These are phyloP conservation scores for Pleurotus tuber-regium DNA, from an alignment of 768 basidiomycete species.

Conservation along the genomic window DNA sequence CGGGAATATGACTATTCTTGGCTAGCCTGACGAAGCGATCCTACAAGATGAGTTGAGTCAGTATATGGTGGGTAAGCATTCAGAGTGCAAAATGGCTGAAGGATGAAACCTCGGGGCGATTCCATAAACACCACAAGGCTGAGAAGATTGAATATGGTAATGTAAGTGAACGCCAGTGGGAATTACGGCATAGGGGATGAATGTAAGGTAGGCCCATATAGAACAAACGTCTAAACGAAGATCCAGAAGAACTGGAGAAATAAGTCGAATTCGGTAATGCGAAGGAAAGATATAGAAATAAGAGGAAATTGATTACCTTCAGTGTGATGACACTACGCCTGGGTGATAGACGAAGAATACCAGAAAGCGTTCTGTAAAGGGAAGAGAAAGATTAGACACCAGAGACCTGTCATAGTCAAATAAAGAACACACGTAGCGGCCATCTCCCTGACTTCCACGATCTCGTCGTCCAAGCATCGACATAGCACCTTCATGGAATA, in stretches of 20 bases:
- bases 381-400: no score
- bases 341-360: conserved; percentile 79
- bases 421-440: conserved; percentile 64
- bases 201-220: no score
- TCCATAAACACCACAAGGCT: no score
- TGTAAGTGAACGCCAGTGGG: no score
- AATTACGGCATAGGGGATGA: no score
- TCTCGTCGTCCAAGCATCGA: conserved; percentile 80
- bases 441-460: conserved; percentile 89
- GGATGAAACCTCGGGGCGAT: no score
- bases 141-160: no score
- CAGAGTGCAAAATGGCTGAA: no score
- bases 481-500: conserved; percentile 57
- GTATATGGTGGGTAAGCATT: no score
- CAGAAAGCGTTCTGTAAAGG: conserved; percentile 65
- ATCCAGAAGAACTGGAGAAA: no score
- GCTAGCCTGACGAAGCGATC: conserved; percentile 79
- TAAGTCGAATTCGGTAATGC: neutral
- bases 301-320: conserved; percentile 44
- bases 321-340: conserved; percentile 72
- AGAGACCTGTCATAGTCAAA: neutral
- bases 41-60: no score
- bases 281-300: neutral
- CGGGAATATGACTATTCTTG: conserved; percentile 63
- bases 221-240: no score